Base-by-base conservation (phyloP, 2,329 filamentous ascomycete species). In the Monilinia laxa region DNA sequence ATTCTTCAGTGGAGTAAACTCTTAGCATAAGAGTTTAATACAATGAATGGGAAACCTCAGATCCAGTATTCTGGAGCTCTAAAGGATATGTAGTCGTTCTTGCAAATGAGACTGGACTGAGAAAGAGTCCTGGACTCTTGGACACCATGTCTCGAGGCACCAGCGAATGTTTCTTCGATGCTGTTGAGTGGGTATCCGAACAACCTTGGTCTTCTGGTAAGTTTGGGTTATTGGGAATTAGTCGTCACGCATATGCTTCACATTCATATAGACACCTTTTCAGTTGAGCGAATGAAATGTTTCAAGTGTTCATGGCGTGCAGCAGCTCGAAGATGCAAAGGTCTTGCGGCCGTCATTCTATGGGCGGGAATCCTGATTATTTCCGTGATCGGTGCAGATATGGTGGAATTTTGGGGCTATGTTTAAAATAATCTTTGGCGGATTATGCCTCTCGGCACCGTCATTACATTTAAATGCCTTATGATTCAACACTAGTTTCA, bases 61-160 rank as follows among this genome's bases (percentile, higher is more conserved):
- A 80, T 60, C 79, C 80, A 0, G 76, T 73, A 5, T 81, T 77
- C 71, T 81, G 80, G 80, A 81, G 79, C 0, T 67, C 66, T 1
- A 67, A 80, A 64, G 79, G 77, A 11, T 81, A 81, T 71, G 77
- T 75, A 0, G 72, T 81, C 6, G 77, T 81, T 20, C 76, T 79
- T 1, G 79, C 80, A 2, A 83, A 85, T 67, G 83, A 85, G 75
- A 77, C 81, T 5, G 83, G 83, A 1, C 73, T 81, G 0, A 83
- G 83, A 0, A 82, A 84, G 67, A 83, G 81, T 2, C 80, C 82
- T 11, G 83, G 83, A 1, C 75, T 81, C 51, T 75, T 85, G 0
- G 81, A 85, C 69, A 84, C 81, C 20, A 84, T 85, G 81, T 83
- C 81, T 2, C 75, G 78, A 16, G 81, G 80, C 18, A 85, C 83